These are phyloP conservation scores for Diphasiastrum complanatum DNA, from an alignment of 83 land plant genomes.

Conservation along the genomic window DNA sequence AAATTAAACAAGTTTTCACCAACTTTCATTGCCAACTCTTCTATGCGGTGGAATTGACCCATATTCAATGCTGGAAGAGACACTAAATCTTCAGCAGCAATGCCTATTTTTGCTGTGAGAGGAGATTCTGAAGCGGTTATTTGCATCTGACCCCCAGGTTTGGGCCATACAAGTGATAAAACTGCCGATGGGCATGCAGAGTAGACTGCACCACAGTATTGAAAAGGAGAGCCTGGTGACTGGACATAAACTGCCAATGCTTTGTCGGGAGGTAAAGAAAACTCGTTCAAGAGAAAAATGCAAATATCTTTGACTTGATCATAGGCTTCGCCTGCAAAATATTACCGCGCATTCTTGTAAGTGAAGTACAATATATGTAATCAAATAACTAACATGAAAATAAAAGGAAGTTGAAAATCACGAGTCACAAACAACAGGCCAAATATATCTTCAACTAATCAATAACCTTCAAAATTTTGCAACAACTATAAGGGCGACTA, in stretches of 20 bases:
- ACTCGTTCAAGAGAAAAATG: slow-evolving; percentile 13
- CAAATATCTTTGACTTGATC: slow-evolving; percentile 6
- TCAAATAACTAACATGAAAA: too few relatives aligned
- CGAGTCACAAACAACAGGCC: background rate
- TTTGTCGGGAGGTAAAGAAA: background rate
- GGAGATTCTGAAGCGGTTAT: background rate
- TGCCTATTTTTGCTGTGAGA: background rate
- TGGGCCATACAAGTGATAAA: slow-evolving; percentile 1
- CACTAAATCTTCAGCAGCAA: background rate
- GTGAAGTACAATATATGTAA: background rate
- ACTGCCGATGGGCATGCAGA: background rate
- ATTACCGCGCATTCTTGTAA: background rate
- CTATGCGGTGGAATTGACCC: slow-evolving; percentile 1
- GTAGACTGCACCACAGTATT: background rate
- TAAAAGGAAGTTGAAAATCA: background rate
- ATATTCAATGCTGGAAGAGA: slow-evolving; percentile 7
- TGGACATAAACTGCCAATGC: slow-evolving; percentile 7
- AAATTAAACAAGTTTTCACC: slow-evolving; percentile 1
- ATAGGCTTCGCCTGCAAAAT: background rate
- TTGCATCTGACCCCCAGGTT: slow-evolving; percentile 7
- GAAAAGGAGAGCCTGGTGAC: slow-evolving; percentile 2
- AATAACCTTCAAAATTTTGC: too few relatives aligned
- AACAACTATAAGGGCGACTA: too few relatives aligned
- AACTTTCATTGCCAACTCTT: too few relatives aligned
- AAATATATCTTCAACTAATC: background rate